Percentiles rank a stretch among this genome's conserved stretches.
Evolutionary conservation across 768 basidiomycete genomes (phyloP).

Genomic region (Lentinula boryana): DNA sequence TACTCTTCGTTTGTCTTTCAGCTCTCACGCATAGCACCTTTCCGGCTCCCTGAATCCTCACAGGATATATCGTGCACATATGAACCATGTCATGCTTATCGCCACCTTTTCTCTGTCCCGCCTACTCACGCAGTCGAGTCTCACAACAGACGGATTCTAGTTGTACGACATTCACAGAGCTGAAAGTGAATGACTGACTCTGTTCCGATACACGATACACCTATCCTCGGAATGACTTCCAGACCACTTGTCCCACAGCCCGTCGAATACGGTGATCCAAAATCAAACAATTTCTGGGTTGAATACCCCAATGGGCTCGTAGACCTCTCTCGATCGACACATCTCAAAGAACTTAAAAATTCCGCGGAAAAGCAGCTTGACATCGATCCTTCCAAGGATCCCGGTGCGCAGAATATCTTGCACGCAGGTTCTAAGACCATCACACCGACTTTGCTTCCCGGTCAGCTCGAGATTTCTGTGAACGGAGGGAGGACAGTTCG

Average conservation of each 20-base stretch:
- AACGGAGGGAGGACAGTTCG: slow-evolving; percentile 46
- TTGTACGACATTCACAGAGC: too few species aligned
- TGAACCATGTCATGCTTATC: not conserved
- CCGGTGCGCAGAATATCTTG: not conserved
- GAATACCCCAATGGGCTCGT: slow-evolving; percentile 63
- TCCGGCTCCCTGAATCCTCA: not conserved
- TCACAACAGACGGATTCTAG: too few species aligned
- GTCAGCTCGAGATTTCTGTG: slow-evolving; percentile 50
- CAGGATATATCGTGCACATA: not conserved
- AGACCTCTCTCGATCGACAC: slow-evolving; percentile 49
- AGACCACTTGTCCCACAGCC: slow-evolving; percentile 39
- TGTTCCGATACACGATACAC: slow-evolving; percentile 27
- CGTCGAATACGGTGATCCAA: slow-evolving; percentile 48
- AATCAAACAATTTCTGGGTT: slow-evolving; percentile 50
- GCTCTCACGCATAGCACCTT: not conserved
- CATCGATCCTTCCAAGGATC: slow-evolving; percentile 8
- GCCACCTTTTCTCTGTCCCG: not conserved
- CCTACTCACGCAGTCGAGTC: not conserved
- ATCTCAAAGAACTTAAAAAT: slow-evolving; percentile 17
- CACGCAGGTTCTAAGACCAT: slow-evolving; percentile 9
- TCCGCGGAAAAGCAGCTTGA: not conserved
- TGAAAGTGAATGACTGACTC: not conserved
- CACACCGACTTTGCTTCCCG: slow-evolving; percentile 23
- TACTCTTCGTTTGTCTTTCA: not conserved
- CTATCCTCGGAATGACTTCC: slow-evolving; percentile 37